Evolutionary conservation across 2,329 filamentous ascomycete species (phyloP).

Genomic region (Fusarium coicis): DNA sequence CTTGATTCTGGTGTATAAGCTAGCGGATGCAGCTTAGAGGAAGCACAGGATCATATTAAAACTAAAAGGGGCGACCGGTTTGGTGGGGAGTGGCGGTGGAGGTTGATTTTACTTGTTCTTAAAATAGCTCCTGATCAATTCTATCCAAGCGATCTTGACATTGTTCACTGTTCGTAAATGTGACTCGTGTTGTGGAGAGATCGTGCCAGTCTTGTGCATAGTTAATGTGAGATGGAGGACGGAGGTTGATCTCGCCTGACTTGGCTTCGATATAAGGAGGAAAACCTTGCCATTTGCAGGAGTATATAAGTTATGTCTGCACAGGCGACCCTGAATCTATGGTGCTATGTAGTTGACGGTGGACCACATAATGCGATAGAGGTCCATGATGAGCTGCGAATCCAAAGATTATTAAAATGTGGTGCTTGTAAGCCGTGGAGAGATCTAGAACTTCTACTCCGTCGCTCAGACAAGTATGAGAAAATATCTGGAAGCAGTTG

Average conservation of each 20-base stretch:
- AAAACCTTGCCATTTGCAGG: neutral
- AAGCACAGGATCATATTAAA: constrained; percentile 17
- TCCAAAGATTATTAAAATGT: neutral
- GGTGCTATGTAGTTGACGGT: neutral
- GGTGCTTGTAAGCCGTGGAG: neutral
- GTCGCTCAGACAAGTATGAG: neutral
- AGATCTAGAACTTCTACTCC: neutral
- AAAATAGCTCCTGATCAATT: constrained; percentile 31
- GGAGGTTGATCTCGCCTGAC: neutral
- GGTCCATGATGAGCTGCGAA: neutral
- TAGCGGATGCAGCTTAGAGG: neutral
- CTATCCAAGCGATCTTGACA: constrained; percentile 8
- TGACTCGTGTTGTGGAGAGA: neutral
- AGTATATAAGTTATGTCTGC: neutral
- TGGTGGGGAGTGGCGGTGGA: constrained; percentile 51
- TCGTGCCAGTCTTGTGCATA: neutral
- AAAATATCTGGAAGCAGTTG: neutral
- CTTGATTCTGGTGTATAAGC: neutral
- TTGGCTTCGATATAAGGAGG: neutral
- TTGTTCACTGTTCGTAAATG: neutral
- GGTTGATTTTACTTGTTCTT: constrained; percentile 40
- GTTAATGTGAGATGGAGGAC: neutral
- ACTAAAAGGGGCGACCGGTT: constrained; percentile 50
- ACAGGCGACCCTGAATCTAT: neutral
- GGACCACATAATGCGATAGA: neutral